Evolutionary conservation across 192 early-diverging fungal genomes (phyloP), one percentile per base, ranked within the genome.

Genomic region (Podila minutissima): DNA sequence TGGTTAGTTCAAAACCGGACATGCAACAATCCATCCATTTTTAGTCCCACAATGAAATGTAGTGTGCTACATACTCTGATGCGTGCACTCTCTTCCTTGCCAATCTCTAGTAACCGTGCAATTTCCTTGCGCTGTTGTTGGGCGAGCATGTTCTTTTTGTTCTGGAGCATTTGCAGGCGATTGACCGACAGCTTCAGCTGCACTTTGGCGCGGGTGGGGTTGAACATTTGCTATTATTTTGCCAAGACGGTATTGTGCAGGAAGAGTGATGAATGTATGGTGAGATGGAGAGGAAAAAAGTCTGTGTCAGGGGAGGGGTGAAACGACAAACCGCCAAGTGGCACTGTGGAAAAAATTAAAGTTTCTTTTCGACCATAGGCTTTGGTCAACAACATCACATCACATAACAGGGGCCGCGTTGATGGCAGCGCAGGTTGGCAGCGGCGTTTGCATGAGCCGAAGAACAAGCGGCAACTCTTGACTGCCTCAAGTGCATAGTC

Each of bases 121-220:
- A 99, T 96, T 77, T 97, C 96, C 20, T 90, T 89, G 51, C 95
- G 90, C 13, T 90, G 90, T 57, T 90, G 88, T 58, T 93, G 83
- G 61, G 93, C 93, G 11, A 93, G 77, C 22, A 92, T 88, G 49
- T 84, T 87, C 79, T 96, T 97, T 65, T 98, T 99, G 53, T 89
- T 92, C 64, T 98, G 94, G 4, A 96, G 86, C 68, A 97, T 90
- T 84, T 93, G 94, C 15, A 99, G 90, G 35, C 96, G 87, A 83
- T 93, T 94, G 73, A 95, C 88, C 17, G 94, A 88, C 22, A 99
- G 88, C 82, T 95, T 97, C 31, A 99, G 87, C 74, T 95, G 93
- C 37, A 97, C 95, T 86, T 98, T 95, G 65, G 93, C 88, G 49
- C 90, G 84, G 13, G 86, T 82, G 3, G 89, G 85, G 69, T 86